Evolutionary conservation across 352 stramenopile species (phyloP).

Genomic region (Sclerospora graminicola): DNA sequence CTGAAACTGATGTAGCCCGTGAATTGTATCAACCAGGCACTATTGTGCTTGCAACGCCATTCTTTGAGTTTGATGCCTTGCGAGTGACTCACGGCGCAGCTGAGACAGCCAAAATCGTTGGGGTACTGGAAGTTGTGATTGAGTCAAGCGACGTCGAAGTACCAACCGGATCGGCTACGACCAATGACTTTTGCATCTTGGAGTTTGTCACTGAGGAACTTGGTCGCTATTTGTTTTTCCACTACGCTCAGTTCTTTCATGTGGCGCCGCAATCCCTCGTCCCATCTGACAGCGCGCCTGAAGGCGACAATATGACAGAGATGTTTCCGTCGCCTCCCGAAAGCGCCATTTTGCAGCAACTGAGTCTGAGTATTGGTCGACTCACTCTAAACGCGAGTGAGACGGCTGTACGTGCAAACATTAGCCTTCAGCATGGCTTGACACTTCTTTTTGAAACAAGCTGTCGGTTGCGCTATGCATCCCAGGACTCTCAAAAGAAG

Average conservation of each 20-base stretch:
- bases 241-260: constrained; percentile 61
- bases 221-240: constrained; percentile 61
- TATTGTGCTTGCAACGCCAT: constrained; percentile 38
- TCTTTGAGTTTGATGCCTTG: constrained; percentile 20
- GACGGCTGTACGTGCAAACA: constrained; percentile 12
- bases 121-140: constrained; percentile 57
- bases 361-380: constrained; percentile 18
- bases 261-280: constrained; percentile 10
- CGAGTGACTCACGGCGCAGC: too few species aligned
- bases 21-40: constrained; percentile 32
- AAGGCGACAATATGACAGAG: constrained; percentile 10
- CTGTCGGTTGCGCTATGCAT: constrained; percentile 10
- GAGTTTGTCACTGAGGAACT: constrained; percentile 54
- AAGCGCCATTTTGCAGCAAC: constrained; percentile 11
- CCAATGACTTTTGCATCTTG: constrained; percentile 62
- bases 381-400: constrained; percentile 8
- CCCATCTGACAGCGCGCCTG: neutral
- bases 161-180: constrained; percentile 10
- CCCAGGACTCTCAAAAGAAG: too few species aligned
- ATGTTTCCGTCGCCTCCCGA: constrained; percentile 24
- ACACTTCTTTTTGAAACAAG: constrained; percentile 22
- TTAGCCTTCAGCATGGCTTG: constrained; percentile 22
- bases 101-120: constrained; percentile 31
- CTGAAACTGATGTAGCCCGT: constrained; percentile 15
- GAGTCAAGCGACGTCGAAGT: constrained; percentile 7